Conservation (phyloP, 371 early-diverging fungal genomes). For the Circinella minor region DNA sequence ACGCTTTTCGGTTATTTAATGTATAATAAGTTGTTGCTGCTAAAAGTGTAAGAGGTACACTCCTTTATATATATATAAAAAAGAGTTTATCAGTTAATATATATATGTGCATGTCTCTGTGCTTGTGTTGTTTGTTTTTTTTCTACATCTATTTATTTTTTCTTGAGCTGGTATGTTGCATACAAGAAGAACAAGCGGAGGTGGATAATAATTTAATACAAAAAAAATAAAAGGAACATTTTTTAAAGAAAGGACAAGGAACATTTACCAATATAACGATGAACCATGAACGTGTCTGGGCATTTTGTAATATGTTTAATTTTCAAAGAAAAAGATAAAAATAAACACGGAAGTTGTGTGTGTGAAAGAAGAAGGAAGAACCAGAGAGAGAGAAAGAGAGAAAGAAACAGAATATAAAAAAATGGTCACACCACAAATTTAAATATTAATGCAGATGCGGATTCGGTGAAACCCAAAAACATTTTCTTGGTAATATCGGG, state of each 20-base stretch:
- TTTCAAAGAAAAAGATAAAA: not conserved
- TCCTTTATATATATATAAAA: not conserved
- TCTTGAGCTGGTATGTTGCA: no score
- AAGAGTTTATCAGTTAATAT: not conserved
- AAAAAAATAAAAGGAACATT: no score
- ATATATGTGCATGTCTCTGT: not conserved
- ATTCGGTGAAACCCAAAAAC: not conserved
- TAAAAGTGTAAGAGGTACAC: constrained; percentile 7
- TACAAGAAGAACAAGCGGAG: no score
- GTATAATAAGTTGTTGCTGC: constrained; percentile 13
- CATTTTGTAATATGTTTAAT: not conserved
- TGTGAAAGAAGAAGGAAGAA: not conserved
- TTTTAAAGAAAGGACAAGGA: no score
- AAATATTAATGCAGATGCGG: not conserved
- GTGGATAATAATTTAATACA: no score
- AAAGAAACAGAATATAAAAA: not conserved
- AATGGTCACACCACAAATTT: not conserved
- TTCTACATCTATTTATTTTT: no score
- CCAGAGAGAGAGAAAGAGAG: constrained; percentile 1
- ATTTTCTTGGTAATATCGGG: not conserved
- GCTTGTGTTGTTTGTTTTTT: no score
- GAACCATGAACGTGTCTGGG: constrained; percentile 16
- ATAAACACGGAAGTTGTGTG: not conserved
- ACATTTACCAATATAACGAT: constrained; percentile 9
- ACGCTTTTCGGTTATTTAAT: not conserved